These are phyloP conservation scores for Penicillium coprophilum DNA, from an alignment of 495 filamentous ascomycete species.

Conservation along the genomic window DNA sequence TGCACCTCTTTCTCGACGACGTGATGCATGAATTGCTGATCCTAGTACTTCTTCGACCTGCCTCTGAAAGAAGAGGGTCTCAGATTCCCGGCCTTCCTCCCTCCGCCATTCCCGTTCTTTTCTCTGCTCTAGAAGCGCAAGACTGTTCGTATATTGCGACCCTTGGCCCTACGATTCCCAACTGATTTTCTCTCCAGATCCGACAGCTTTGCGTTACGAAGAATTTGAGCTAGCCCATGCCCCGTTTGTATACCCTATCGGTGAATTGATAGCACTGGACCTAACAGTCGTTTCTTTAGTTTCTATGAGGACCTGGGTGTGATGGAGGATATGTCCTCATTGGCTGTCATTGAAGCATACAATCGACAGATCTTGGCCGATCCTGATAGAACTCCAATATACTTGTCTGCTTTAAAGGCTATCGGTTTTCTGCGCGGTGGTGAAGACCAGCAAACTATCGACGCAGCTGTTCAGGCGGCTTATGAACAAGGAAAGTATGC, in stretches of 20 bases:
- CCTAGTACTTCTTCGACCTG: conserved; percentile 47
- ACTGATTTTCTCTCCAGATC: conserved; percentile 28
- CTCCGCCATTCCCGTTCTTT: conserved; percentile 39
- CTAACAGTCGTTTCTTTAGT: conserved; percentile 25
- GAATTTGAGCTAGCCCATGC: conserved; percentile 40
- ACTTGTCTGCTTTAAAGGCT: conserved; percentile 38
- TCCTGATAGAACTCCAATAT: conserved; percentile 28
- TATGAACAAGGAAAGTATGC: conserved; percentile 47
- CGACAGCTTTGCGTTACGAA: conserved; percentile 25
- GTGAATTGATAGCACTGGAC: not conserved
- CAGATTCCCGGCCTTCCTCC: conserved; percentile 32
- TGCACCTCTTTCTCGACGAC: conserved; percentile 55
- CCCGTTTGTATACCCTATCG: conserved; percentile 8
- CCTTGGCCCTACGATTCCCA: not conserved
- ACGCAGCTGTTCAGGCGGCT: conserved; percentile 38
- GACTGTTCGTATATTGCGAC: conserved; percentile 40
- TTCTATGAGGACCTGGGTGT: conserved; percentile 47
- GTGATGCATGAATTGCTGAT: conserved; percentile 49
- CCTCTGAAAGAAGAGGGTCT: conserved; percentile 43
- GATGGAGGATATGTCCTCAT: conserved; percentile 45
- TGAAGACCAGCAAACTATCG: conserved; percentile 36
- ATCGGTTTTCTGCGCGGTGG: conserved; percentile 37
- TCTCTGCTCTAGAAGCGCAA: conserved; percentile 46
- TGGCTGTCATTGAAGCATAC: conserved; percentile 39
- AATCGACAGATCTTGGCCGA: conserved; percentile 41